Conservation (phyloP, 495 filamentous ascomycete species). For the Penicillium soppii region DNA sequence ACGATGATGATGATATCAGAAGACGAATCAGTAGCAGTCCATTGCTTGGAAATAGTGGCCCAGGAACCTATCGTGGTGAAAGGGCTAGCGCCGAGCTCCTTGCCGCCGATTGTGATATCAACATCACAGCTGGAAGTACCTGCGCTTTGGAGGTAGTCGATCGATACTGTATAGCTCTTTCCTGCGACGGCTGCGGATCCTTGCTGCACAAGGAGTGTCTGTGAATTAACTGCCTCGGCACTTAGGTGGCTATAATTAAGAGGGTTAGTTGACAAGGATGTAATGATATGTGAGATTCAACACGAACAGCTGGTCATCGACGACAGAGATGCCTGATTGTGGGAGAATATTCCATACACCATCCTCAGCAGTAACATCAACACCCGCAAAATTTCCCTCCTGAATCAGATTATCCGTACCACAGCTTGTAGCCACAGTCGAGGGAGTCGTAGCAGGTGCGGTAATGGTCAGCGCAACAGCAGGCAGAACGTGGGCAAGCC, state of each 20-base stretch:
- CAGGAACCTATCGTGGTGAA: neutral
- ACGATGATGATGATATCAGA: neutral
- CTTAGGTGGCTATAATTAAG: neutral
- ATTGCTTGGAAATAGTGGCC: neutral
- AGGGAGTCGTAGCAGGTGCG: neutral
- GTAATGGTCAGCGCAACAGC: slow-evolving; percentile 4
- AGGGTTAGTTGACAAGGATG: neutral
- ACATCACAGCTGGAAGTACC: neutral
- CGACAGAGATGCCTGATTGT: neutral
- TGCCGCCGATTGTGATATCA: neutral
- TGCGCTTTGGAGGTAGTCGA: neutral
- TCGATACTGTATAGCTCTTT: neutral
- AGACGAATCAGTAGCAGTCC: neutral
- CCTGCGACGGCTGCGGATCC: neutral
- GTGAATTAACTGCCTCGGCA: neutral
- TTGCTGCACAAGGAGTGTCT: neutral
- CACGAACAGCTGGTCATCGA: slow-evolving; percentile 1
- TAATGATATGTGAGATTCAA: neutral
- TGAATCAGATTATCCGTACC: neutral
- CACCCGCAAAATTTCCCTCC: neutral
- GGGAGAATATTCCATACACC: neutral
- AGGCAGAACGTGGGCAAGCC: slow-evolving; percentile 1
- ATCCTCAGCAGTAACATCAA: neutral
- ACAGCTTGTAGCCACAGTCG: neutral
- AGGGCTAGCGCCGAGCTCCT: neutral